Base-by-base conservation (phyloP, 371 early-diverging fungal species). In the Rhizopus delemar region DNA sequence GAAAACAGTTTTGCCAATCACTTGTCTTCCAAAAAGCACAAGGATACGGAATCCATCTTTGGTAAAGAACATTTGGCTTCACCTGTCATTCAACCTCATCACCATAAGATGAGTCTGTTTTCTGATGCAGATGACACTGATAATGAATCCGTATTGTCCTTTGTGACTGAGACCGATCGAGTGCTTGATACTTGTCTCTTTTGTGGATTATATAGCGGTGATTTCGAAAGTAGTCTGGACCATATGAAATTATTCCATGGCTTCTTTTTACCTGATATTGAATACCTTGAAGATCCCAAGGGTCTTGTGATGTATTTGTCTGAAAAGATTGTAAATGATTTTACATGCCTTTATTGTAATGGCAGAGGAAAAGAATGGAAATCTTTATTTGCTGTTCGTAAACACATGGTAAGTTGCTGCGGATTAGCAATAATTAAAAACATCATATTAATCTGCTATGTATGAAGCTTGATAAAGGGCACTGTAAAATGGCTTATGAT, bases 261-360 rank as follows among this genome's bases (percentile, higher is more conserved):
- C 53, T 93, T 99, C 81, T 99, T 96, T 71, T 86, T 99, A 57
- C 99, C 99, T 8, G 96, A 98, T 73, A 74, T 90, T 29, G 98
- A 97, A 73, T 96, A 90, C 64, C 70, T 98, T 34, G 87, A 85
- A 3, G 94, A 97, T 61, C 64, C 91, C 13, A 81, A 82, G 33
- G 98, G 97, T 3, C 74, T 99, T 66, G 76, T 99, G 54, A 70
- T 76, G 57, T 97, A 95, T 70, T 76, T 99, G 34, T 93, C 89
- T 7, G 95, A 95, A 68, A 98, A 98, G 74, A 80, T 99, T 62
- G 77, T 90, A 3, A 86, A 95, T 9, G 93, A 88, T 57, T 89
- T 93, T 72, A 82, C 92, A 12, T 99, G 99, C 68, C 60, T 99
- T 16, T 94, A 90, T 77, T 99, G 99, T 75, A 94, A 96, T 65